phyloP scores from a whole-genome alignment of 1,284 basidiomycete species.

The Phellinidium pouzarii region DNA sequence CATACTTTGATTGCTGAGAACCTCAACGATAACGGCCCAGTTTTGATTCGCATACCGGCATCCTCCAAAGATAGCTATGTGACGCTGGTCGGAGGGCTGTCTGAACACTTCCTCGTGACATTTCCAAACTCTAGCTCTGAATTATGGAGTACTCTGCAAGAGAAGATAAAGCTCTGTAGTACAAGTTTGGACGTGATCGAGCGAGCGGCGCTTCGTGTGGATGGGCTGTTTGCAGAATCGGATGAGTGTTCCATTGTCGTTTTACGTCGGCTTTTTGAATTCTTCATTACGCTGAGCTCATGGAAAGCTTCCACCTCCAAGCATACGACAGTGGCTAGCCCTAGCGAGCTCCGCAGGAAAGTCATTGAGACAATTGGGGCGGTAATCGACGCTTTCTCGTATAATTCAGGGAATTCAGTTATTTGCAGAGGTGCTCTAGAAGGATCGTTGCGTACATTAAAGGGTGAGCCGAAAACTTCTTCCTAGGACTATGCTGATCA shows the following conservation, averaged over 20 bases:
- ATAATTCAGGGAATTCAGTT: background rate
- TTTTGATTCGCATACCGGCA: constrained; percentile 24
- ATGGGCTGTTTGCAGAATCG: constrained; percentile 42
- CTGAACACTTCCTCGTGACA: constrained; percentile 42
- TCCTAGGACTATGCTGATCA: background rate
- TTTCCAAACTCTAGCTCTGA: constrained; percentile 41
- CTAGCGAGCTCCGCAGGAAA: constrained; percentile 3
- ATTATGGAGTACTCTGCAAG: constrained; percentile 47
- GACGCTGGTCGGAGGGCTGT: constrained; percentile 42
- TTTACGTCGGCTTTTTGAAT: constrained; percentile 43
- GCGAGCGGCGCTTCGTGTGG: constrained; percentile 40
- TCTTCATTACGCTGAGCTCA: constrained; percentile 47
- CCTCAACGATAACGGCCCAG: constrained; percentile 27
- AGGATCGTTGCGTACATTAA: background rate
- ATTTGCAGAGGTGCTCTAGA: constrained; percentile 4
- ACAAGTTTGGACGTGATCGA: constrained; percentile 47
- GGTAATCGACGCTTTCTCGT: constrained; percentile 1
- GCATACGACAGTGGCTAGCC: background rate
- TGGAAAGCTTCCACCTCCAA: constrained; percentile 33
- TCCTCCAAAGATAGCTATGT: constrained; percentile 30
- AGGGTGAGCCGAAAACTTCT: background rate
- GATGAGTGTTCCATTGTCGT: constrained; percentile 40
- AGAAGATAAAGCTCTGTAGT: constrained; percentile 50
- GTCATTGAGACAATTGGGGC: background rate
- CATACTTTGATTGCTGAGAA: constrained; percentile 34